Percentiles rank a stretch among this genome's conserved stretches.
phyloP scores from a whole-genome alignment of 148 eudicot genomes.

The Vaccinium macrocarpon region DNA sequence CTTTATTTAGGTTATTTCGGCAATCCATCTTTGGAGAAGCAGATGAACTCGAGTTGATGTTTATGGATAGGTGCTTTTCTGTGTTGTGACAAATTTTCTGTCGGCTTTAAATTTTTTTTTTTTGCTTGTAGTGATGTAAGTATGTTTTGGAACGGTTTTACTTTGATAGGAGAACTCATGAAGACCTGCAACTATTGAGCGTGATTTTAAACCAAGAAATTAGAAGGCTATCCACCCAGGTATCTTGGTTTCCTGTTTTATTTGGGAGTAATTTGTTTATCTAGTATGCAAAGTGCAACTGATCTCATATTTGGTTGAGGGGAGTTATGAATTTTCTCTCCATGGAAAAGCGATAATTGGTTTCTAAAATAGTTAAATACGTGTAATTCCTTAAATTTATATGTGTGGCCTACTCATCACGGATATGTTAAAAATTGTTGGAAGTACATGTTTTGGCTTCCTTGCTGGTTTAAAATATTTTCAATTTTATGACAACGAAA shows the following conservation, averaged over 20 bases:
- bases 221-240: slow-evolving; percentile 79
- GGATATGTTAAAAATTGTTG: not conserved
- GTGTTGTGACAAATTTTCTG: not conserved
- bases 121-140: not conserved
- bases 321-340: not conserved
- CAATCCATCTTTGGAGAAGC: slow-evolving; percentile 89
- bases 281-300: not conserved
- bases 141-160: not conserved
- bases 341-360: not conserved
- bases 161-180: slow-evolving; percentile 71
- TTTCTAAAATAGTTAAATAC: not conserved
- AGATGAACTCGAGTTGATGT: slow-evolving; percentile 89
- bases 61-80: slow-evolving; percentile 70
- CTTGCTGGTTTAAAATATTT: not conserved
- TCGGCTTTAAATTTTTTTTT: not conserved
- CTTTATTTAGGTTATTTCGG: slow-evolving; percentile 54
- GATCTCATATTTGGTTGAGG: not conserved
- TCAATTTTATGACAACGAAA: not conserved
- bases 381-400: not conserved
- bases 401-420: not conserved
- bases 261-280: not conserved
- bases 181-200: slow-evolving; percentile 78
- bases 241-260: slow-evolving; percentile 10
- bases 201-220: slow-evolving; percentile 87
- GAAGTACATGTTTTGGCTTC: not conserved